Evolutionary conservation across 305 asterid species (phyloP), one percentile per base, ranked within the genome.

Genomic region (Nicotiana rustica): DNA sequence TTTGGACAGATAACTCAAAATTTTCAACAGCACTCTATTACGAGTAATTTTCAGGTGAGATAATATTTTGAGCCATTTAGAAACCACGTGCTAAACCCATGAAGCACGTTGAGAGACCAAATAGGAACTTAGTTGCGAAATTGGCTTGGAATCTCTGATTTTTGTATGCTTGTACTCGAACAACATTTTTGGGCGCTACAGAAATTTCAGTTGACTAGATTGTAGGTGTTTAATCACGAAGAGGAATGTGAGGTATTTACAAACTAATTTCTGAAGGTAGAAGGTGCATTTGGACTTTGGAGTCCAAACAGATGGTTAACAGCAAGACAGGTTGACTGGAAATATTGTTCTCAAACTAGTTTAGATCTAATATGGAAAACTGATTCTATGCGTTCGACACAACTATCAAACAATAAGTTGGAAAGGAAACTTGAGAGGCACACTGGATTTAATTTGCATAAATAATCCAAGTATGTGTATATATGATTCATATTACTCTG

Each of bases 261-360:
- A 44, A 71, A 13, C 19, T 44, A 12, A 21, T 73, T 73, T 47
- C 25, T 73, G 25, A 38, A 73, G 29, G 21, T 35, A 49, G 44
- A 25, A 25, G 64, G 64, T 73, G 62, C 38, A 73, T 73, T 73
- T 21, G 79, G 62, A 47, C 49, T 73, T 73, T 21, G 62, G 62
- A 47, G 10, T 25, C 79, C 79, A 49, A 49, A 73, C 19, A 21
- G 79, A 47, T 29, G 25, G 19, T 47, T 21, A 71, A 73, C 41
- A 25, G 52, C 78, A 41, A 6, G 25, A 13, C 31, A 41, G 64
- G 44, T 73, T 47, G 64, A 52, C 41, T 49, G 25, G 64, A 73
- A 14, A 2, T 73, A 49, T 73, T 73, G 25, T 73, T 25, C 14
- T 73, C 64, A 49, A 49, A 49, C 79, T 49, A 49, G 25, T 49